Evolutionary conservation across 2,329 filamentous ascomycete genomes (phyloP).

Genomic region (Colletotrichum caudatum): DNA sequence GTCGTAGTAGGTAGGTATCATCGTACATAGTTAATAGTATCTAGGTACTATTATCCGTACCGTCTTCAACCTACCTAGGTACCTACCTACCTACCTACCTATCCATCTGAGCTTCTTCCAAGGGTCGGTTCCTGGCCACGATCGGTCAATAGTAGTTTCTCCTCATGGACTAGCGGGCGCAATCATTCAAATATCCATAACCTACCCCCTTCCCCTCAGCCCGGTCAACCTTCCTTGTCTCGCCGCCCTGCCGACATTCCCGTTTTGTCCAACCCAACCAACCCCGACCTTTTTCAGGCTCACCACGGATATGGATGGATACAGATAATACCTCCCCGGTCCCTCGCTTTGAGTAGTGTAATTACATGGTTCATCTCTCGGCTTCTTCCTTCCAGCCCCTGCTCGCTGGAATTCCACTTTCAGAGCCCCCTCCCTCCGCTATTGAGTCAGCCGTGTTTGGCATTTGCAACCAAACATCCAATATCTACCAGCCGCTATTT

Average conservation of each 20-base stretch:
- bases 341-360: not conserved
- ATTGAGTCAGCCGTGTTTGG: constrained; percentile 28
- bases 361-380: constrained; percentile 28
- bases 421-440: constrained; percentile 25
- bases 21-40: no score
- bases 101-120: not conserved
- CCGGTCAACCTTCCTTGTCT: constrained; percentile 8
- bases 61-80: no score
- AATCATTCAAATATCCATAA: not conserved
- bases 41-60: no score
- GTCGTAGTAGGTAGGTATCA: not conserved
- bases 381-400: constrained; percentile 33
- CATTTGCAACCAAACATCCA: constrained; percentile 40
- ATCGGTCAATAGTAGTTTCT: constrained; percentile 18
- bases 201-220: not conserved
- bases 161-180: constrained; percentile 6
- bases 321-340: not conserved
- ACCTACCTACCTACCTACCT: not conserved
- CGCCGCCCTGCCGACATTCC: constrained; percentile 8
- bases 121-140: not conserved
- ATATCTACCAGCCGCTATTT: constrained; percentile 37
- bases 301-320: constrained; percentile 1
- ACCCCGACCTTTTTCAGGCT: constrained; percentile 8
- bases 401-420: constrained; percentile 36
- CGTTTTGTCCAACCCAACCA: not conserved